A percentile compares a stretch with the other conserved stretches of the same genome.
These are phyloP conservation scores for Paulownia fortunei DNA, from an alignment of 257 asterid species.

Conservation along the genomic window DNA sequence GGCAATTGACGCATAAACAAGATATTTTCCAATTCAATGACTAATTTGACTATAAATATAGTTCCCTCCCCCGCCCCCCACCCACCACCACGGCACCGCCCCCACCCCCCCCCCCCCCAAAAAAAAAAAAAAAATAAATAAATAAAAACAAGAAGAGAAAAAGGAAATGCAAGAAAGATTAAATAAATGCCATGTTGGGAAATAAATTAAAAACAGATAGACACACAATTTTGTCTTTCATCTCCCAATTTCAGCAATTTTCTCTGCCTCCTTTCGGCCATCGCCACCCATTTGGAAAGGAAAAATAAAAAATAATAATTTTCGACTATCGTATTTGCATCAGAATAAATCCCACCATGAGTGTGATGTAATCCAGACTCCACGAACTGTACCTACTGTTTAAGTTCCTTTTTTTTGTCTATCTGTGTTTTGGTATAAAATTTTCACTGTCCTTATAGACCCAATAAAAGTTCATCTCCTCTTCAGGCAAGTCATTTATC, in stretches of 20 bases:
- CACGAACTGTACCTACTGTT: background rate
- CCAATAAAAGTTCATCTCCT: conserved; percentile 13
- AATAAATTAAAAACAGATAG: background rate
- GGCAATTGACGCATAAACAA: no score
- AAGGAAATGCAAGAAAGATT: no score
- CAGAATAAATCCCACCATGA: conserved; percentile 13
- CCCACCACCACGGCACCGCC: no score
- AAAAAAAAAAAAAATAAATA: no score
- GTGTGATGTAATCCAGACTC: conserved; percentile 24
- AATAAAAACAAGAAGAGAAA: no score
- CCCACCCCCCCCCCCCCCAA: no score
- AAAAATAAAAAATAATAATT: background rate
- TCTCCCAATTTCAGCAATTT: background rate
- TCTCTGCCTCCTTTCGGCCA: background rate
- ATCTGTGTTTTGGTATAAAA: background rate
- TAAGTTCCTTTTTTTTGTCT: background rate
- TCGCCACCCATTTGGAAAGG: conserved; percentile 10
- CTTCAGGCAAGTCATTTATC: conserved; percentile 34
- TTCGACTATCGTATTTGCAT: background rate
- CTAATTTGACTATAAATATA: no score
- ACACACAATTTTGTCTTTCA: background rate
- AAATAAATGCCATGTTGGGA: no score
- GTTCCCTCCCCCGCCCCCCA: no score
- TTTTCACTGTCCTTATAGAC: background rate
- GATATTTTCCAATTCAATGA: no score